A percentile compares a stretch with the other conserved stretches of the same genome.
These are phyloP conservation scores for Microsporum canis DNA, from an alignment of 2,329 filamentous ascomycete species.

Conservation along the genomic window DNA sequence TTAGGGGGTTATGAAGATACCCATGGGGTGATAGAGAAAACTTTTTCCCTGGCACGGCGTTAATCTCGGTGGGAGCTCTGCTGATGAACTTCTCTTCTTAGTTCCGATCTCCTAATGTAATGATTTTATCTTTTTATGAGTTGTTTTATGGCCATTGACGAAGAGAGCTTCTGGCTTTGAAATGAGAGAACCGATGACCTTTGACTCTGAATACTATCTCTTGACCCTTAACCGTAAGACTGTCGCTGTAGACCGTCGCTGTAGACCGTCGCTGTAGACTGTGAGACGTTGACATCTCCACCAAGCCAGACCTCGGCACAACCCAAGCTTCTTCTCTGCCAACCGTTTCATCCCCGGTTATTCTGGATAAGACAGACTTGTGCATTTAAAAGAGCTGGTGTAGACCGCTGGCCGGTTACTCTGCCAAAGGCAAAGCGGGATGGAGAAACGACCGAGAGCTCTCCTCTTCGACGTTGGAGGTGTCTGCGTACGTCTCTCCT, in stretches of 20 bases:
- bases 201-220: neutral
- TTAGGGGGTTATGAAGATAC: constrained; percentile 1
- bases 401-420: neutral
- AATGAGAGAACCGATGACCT: neutral
- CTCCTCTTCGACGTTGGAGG: constrained; percentile 92
- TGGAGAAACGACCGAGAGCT: constrained; percentile 47
- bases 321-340: neutral
- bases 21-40: neutral
- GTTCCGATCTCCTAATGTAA: neutral
- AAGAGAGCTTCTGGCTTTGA: neutral
- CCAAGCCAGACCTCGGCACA: neutral
- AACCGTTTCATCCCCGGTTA: neutral
- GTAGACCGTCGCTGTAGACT: neutral
- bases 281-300: too few species aligned
- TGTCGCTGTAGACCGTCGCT: neutral
- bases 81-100: neutral
- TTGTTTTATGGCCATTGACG: neutral
- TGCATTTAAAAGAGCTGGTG: neutral
- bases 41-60: neutral
- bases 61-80: neutral
- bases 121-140: neutral
- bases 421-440: neutral
- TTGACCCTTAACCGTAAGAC: neutral
- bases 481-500: constrained; percentile 64
- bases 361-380: neutral